phyloP scores from a whole-genome alignment of 306 rosid genomes.

The Betula pendula region DNA sequence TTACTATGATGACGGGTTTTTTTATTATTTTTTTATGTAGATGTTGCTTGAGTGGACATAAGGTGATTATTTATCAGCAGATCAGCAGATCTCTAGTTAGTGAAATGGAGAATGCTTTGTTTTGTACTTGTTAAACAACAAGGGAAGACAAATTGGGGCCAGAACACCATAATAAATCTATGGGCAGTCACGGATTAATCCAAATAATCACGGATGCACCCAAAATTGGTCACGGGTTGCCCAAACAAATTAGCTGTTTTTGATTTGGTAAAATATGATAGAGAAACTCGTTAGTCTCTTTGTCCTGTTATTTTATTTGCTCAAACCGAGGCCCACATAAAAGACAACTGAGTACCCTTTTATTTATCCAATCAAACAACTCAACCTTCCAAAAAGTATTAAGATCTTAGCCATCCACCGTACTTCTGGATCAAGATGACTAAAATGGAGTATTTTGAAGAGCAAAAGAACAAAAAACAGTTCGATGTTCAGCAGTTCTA shows the following conservation, averaged over 20 bases:
- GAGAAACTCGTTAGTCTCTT: too few species aligned
- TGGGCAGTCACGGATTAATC: conserved; percentile 23
- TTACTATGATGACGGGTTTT: too few species aligned
- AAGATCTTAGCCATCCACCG: not conserved
- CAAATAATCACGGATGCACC: conserved; percentile 25
- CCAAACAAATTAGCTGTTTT: not conserved
- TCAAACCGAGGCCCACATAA: not conserved
- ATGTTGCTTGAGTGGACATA: too few species aligned
- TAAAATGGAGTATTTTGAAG: not conserved
- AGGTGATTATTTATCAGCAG: too few species aligned
- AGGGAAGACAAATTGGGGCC: not conserved
- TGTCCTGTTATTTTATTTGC: too few species aligned
- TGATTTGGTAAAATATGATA: not conserved
- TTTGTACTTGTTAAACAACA: not conserved
- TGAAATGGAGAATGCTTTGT: not conserved
- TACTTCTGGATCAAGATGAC: not conserved
- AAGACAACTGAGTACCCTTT: conserved; percentile 10
- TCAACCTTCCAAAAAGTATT: not conserved
- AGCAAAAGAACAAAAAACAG: not conserved
- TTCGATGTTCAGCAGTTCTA: not conserved
- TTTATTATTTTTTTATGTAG: too few species aligned
- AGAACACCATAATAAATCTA: not conserved
- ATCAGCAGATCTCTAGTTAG: not conserved
- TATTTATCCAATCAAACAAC: not conserved
- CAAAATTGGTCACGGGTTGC: conserved; percentile 24